Conservation (phyloP, 2,329 filamentous ascomycete species). For the Juglanconis sp. region DNA sequence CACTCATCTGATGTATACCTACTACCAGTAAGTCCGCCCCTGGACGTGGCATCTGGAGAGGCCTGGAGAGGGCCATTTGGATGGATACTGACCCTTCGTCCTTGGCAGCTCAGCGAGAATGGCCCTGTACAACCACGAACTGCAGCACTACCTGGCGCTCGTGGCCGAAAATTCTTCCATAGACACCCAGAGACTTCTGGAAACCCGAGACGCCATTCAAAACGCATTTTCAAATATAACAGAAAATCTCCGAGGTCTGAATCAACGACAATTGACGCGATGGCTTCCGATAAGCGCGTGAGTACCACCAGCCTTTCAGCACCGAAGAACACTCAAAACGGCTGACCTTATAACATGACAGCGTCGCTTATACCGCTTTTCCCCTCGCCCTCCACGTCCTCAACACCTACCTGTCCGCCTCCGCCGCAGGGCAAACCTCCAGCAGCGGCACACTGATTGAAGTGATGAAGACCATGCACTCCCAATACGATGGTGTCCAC, state of each 20-base stretch:
- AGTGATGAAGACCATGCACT: constrained; percentile 42
- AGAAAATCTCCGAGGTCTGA: constrained; percentile 43
- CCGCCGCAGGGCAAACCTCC: constrained; percentile 26
- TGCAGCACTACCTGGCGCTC: constrained; percentile 40
- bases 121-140: constrained; percentile 42
- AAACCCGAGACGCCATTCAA: constrained; percentile 39
- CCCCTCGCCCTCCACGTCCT: constrained; percentile 34
- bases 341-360: constrained; percentile 8
- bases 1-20: constrained; percentile 49
- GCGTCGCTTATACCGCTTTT: constrained; percentile 33
- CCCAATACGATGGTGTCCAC: constrained; percentile 42
- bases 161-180: neutral
- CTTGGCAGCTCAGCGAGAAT: neutral
- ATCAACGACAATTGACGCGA: constrained; percentile 39
- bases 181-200: constrained; percentile 25
- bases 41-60: neutral
- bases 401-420: constrained; percentile 32
- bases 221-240: constrained; percentile 42
- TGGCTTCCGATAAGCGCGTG: constrained; percentile 47
- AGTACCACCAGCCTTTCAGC: constrained; percentile 20
- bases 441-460: constrained; percentile 37
- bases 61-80: neutral
- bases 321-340: neutral
- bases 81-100: neutral
- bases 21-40: constrained; percentile 44